phyloP scores from a whole-genome alignment of 257 asterid genomes.

The Vinca minor region DNA sequence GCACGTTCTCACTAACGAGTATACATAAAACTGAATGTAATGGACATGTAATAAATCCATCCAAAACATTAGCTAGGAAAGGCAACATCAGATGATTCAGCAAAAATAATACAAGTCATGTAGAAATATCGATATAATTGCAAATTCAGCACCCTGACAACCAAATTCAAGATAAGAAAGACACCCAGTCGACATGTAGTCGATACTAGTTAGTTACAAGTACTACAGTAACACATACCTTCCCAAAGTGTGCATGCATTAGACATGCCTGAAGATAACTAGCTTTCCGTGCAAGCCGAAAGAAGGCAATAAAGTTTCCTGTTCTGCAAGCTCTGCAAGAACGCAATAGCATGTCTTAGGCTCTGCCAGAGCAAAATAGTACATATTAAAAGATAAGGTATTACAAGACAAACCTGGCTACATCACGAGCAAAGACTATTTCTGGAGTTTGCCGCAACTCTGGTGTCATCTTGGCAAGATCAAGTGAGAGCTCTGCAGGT shows the following conservation, averaged over 20 bases:
- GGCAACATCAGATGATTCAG: background rate
- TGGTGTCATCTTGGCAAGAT: conserved; percentile 95
- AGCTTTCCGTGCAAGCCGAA: conserved; percentile 86
- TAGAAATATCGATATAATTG: background rate
- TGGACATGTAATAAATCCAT: background rate
- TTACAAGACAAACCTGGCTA: conserved; percentile 61
- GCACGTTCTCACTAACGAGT: no score
- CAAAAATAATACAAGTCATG: background rate
- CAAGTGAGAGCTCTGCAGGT: conserved; percentile 99
- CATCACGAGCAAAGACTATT: conserved; percentile 88
- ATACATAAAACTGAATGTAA: background rate
- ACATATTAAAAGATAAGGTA: background rate
- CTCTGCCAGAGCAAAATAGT: conserved; percentile 42
- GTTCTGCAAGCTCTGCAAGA: conserved; percentile 91
- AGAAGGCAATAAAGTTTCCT: conserved; percentile 85
- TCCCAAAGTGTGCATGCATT: conserved; percentile 98
- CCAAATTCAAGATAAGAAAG: background rate
- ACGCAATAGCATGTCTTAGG: conserved; percentile 20
- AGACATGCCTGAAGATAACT: conserved; percentile 94
- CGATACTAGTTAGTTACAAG: background rate
- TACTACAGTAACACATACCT: conserved; percentile 45
- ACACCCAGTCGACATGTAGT: background rate
- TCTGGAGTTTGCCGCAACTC: conserved; percentile 86
- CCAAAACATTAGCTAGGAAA: background rate
- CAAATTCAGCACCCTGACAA: background rate